These are phyloP conservation scores for Xylaria bambusicola DNA, from an alignment of 495 filamentous ascomycete genomes.

Conservation along the genomic window DNA sequence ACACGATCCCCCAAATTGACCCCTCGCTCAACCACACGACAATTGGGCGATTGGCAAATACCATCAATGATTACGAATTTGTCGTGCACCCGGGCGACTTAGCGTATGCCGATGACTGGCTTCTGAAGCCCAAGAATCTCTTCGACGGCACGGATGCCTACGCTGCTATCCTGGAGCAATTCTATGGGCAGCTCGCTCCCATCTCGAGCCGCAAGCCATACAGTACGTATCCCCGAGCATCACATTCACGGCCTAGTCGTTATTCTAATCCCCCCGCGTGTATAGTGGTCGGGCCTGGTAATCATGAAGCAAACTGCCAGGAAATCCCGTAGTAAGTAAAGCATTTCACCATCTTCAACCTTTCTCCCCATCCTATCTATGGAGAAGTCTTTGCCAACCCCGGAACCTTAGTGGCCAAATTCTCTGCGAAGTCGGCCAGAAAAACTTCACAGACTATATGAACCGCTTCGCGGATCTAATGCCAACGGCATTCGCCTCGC, in stretches of 20 bases:
- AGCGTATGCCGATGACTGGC: constrained; percentile 54
- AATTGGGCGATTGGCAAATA: constrained; percentile 56
- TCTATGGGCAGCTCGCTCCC: constrained; percentile 46
- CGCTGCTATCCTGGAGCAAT: constrained; percentile 47
- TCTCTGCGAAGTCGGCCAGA: constrained; percentile 58
- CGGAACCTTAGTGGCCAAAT: constrained; percentile 28
- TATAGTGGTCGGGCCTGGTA: constrained; percentile 42
- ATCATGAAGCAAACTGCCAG: constrained; percentile 47
- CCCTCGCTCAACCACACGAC: constrained; percentile 65
- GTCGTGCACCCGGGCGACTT: constrained; percentile 59
- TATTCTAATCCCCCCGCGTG: neutral
- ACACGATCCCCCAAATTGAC: constrained; percentile 52
- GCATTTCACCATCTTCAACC: neutral
- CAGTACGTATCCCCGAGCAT: constrained; percentile 15
- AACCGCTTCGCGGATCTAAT: constrained; percentile 57
- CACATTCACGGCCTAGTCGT: no score
- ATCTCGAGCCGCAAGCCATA: constrained; percentile 46
- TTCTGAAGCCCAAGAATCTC: constrained; percentile 41
- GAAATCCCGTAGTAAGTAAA: constrained; percentile 35
- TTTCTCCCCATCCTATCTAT: neutral
- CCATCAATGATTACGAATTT: constrained; percentile 60
- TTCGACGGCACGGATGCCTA: constrained; percentile 44
- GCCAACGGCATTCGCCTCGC: constrained; percentile 50
- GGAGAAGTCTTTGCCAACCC: neutral
- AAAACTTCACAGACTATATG: constrained; percentile 62